A percentile compares a stretch with the other conserved stretches of the same genome.
Conservation (phyloP, 306 rosid genomes). For the Vigna mungo region DNA sequence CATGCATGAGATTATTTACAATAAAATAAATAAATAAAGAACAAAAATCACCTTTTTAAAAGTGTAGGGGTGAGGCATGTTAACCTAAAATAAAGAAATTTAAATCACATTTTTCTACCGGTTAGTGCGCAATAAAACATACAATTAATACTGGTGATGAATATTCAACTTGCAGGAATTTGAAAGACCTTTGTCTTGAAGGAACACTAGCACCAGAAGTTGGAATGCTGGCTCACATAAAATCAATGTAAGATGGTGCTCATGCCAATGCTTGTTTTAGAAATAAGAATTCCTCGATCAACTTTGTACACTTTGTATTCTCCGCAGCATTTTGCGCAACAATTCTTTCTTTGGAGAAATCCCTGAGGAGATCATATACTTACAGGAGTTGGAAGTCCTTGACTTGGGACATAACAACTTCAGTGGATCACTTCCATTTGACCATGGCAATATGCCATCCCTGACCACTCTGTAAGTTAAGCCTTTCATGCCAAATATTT, state of each 20-base stretch:
- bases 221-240: constrained; percentile 27
- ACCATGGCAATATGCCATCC: constrained; percentile 16
- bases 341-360: constrained; percentile 24
- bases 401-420: constrained; percentile 21
- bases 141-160: not conserved
- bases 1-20: too few relatives aligned
- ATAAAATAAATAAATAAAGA: too few relatives aligned
- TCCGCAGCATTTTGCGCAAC: constrained; percentile 18
- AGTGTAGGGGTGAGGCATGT: not conserved
- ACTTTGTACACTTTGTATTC: not conserved
- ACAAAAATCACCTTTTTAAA: too few relatives aligned
- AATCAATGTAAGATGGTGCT: constrained; percentile 6
- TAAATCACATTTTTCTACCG: too few relatives aligned
- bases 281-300: not conserved
- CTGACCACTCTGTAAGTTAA: constrained; percentile 1
- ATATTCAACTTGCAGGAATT: constrained; percentile 19
- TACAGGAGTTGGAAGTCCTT: constrained; percentile 16
- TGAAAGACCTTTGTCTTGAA: constrained; percentile 15
- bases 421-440: constrained; percentile 14
- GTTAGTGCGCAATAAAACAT: not conserved
- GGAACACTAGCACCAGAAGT: constrained; percentile 29
- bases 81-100: too few relatives aligned
- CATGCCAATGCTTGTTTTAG: not conserved
- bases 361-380: constrained; percentile 6
- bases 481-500: constrained; percentile 4